Evolutionary conservation across 805 yeast genomes (phyloP), one percentile per base, ranked within the genome.

Genomic region (Metschnikowia hibisci): DNA sequence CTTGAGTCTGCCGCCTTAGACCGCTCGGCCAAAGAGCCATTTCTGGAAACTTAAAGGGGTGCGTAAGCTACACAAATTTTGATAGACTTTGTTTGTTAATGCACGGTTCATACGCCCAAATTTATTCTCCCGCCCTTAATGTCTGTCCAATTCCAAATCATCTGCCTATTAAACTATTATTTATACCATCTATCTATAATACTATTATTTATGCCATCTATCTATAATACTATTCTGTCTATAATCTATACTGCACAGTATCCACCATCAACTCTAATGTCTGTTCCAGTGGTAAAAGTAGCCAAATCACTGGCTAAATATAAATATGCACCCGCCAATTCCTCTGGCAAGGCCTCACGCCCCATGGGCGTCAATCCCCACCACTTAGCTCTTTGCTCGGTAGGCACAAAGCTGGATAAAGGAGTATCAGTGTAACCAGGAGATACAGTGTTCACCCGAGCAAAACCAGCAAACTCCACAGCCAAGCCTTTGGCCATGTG

Each of bases 231-330:
- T 27, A 4, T 6, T 27, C 4, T 27, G 34, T 32, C 34, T 14
- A 32, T 16, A 11, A 27, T 27, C 26, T 46, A 51, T 4, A 52
- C 55, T 1, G 54, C 46, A 27, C 53, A 49, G 48, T 53, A 55
- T n/a, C 59, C 59, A 4, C 59, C 59, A 18, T 55, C 59, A 1
- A 55, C 56, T 15, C 49, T 43, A 36, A 55, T 46, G 30, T 55
- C 59, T 2, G 55, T 41, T 4, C 57, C 59, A 5, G 59, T 55
- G 34, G 56, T 52, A 44, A 48, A 55, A 3, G 54, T 40, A 9
- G 56, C 45, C 48, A 52, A 52, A 47, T 55, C 59, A 22, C 55
- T 51, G 43, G 59, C 59, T 50, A 55, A 51, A 48, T 55, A 55
- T 52, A 55, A 47, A 43, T 55, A 55, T 1, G 56, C 56, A 9